These are phyloP conservation scores for Cladophialophora yegresii DNA, from an alignment of 2,329 filamentous ascomycete genomes.

Conservation along the genomic window DNA sequence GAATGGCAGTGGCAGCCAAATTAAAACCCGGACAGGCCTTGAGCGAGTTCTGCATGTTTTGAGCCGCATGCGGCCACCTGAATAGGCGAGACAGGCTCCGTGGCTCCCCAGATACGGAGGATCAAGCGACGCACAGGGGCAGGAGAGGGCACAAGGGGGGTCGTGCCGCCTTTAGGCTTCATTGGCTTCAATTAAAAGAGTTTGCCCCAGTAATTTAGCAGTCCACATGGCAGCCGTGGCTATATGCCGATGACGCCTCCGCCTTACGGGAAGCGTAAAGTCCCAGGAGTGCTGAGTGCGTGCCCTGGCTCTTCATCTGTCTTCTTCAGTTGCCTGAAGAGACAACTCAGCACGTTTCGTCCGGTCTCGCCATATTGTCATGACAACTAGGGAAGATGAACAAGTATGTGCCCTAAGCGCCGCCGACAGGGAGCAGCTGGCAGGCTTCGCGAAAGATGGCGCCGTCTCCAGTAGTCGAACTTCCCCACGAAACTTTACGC, in stretches of 20 bases:
- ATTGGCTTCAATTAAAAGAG: background rate
- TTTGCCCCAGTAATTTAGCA: background rate
- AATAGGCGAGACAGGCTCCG: too few species aligned
- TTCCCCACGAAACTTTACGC: constrained; percentile 50
- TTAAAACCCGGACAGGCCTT: background rate
- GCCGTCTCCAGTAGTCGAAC: background rate
- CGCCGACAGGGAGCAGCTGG: background rate
- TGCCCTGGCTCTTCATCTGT: background rate
- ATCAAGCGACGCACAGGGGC: background rate
- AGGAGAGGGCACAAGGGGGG: background rate
- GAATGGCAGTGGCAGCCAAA: background rate
- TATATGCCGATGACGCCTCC: constrained; percentile 5
- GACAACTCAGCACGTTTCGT: background rate
- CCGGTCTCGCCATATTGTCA: constrained; percentile 1
- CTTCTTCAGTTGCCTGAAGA: background rate
- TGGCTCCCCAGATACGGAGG: background rate
- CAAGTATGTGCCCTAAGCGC: constrained; percentile 7
- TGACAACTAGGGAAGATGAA: constrained; percentile 15
- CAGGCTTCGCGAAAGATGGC: background rate
- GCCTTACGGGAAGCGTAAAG: background rate
- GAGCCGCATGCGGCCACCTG: background rate
- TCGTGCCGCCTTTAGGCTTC: background rate
- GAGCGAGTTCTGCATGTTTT: constrained; percentile 1
- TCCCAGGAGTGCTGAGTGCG: background rate
- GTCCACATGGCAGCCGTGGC: background rate